Base-by-base conservation (phyloP, 805 yeast species). In the Suhomyces xylopsoci region DNA sequence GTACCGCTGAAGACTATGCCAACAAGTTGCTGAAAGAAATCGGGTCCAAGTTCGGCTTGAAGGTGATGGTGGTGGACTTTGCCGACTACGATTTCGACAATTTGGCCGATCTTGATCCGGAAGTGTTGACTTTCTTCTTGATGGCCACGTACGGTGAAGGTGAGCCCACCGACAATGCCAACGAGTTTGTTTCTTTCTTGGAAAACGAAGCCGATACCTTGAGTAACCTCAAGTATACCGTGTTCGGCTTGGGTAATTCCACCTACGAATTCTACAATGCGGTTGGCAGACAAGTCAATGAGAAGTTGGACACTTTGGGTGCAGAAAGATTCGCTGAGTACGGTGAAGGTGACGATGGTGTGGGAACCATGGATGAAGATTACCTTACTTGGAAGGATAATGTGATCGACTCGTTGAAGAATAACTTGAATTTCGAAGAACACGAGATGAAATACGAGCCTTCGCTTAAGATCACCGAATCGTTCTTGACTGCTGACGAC, bases 101-200 rank as follows among this genome's bases (percentile, higher is more conserved):
- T 57, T 76, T 94, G 51, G 83, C 83, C 62, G 81, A 81, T 48
- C 69, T 93, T 56, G 81, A 85, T 19, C 73, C 76, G 15, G 81
- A 81, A 54, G 74, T 81, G 51, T 83, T 90, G 56, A 68, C 74
- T 26, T 71, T 74, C 53, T 86, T 93, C 63, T 79, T 93, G 65
- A 77, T 91, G 73, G 94, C 98, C 30, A 90, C 97, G 9, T 94
- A 94, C 63, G 99, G 99, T 61, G 99, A 93, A 73, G 99, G 99
- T 66, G 99, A 93, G 68, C 96, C 96, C 61, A 93, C 99, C 12
- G 99, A 93, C 68, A 89, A 90, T 62, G 94, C 97, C n/a, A 81
- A 81, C 42, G 84, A 83, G 38, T 90, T 94, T 67, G 84, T 83
- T 65, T 87, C 85, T 53, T 83, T 74, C 64, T 79, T 92, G 62